Percentiles rank a stretch among this genome's conserved stretches.
Evolutionary conservation across 441 rosid species (phyloP).

Genomic region (Pelargonium citronellum): DNA sequence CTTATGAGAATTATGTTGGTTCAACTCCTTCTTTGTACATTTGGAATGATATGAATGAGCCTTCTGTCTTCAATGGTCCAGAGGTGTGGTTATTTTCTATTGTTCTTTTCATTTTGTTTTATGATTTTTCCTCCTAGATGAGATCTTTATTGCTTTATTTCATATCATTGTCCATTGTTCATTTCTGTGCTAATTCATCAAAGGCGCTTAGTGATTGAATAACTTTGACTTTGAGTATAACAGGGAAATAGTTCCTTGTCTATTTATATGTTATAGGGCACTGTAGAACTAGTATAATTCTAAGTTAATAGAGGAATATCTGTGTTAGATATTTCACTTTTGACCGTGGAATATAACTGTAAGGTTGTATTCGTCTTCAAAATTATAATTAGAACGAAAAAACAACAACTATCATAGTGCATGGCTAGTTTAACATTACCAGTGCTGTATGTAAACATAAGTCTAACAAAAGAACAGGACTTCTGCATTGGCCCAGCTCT

Average conservation of each 20-base stretch:
- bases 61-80: conserved; percentile 98
- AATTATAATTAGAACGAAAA: too few relatives aligned
- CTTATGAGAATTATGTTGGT: conserved; percentile 63
- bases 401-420: background rate
- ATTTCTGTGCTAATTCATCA: background rate
- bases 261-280: background rate
- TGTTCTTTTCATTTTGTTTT: background rate
- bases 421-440: background rate
- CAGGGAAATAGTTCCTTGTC: background rate
- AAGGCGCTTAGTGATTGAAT: background rate
- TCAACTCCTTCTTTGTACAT: conserved; percentile 85
- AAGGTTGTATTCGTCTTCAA: background rate
- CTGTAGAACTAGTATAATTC: background rate
- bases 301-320: background rate
- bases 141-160: conserved; percentile 1
- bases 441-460: background rate
- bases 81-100: conserved; percentile 50
- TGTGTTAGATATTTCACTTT: background rate
- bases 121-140: background rate
- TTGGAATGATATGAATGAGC: conserved; percentile 99
- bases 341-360: background rate
- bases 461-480: background rate
- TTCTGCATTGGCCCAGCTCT: too few relatives aligned
- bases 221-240: background rate
- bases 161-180: background rate